Evolutionary conservation across 2,329 filamentous ascomycete genomes (phyloP).

Genomic region (Phyllosticta citribraziliensis): DNA sequence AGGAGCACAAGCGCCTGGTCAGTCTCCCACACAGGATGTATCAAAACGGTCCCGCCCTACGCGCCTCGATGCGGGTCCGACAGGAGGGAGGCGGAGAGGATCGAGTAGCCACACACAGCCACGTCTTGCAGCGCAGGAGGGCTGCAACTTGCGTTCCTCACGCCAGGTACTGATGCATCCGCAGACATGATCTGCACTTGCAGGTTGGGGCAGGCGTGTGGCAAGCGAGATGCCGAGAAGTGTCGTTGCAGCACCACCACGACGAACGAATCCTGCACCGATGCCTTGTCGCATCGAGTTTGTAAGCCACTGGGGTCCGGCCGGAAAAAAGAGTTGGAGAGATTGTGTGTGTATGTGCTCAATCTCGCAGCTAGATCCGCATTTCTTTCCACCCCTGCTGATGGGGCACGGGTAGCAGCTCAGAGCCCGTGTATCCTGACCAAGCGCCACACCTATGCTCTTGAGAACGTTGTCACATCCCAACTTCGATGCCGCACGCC

Average conservation of each 20-base stretch:
- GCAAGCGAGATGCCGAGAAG: neutral
- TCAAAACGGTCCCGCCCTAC: neutral
- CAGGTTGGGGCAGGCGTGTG: neutral
- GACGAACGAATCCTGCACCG: neutral
- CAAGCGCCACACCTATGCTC: slow-evolving; percentile 10
- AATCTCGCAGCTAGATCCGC: neutral
- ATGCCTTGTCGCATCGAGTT: neutral
- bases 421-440: neutral
- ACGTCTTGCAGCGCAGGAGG: neutral
- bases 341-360: neutral
- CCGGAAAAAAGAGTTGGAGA: neutral
- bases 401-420: neutral
- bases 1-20: neutral
- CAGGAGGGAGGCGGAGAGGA: neutral
- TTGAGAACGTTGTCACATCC: slow-evolving; percentile 1
- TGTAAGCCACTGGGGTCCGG: neutral
- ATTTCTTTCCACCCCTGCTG: neutral
- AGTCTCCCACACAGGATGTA: neutral
- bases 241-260: neutral
- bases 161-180: neutral
- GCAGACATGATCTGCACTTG: neutral
- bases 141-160: neutral
- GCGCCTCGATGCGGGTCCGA: neutral
- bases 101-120: neutral
- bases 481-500: neutral